Base-by-base conservation (phyloP, 2,329 filamentous ascomycete genomes). In the Gnomoniopsis sp. region DNA sequence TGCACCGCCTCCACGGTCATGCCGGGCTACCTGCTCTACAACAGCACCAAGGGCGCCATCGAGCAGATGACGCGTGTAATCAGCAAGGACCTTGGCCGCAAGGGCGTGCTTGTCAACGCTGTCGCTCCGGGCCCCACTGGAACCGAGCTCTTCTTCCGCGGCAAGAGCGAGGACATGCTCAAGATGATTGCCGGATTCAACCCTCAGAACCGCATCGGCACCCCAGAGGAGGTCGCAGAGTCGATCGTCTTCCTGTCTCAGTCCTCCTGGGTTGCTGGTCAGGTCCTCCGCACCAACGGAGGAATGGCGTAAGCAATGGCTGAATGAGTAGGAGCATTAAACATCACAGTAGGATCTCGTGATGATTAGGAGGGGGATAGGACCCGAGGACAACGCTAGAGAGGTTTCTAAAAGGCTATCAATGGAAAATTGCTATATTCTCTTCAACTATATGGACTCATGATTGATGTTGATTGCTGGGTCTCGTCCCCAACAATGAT, bases 31-130 rank as follows among this genome's bases (percentile, higher is more conserved):
- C 70, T 80, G n/a, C 72, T 83, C 15, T 87, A 87, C 67, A 74
- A 73, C 10, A 72, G 77, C 0, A 82, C 78, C 49, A 87, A 87
- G 65, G 83, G 81, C 49, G 80, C 82, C 12, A 75, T 87, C 50
- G 82, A 87, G 68, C 80, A 85, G 68, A 78, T 86, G 72, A 78
- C 78, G 0, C 76, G 82, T 11, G 70, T 79, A 2, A 68, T 86
- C 59, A 75, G 78, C 50, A 86, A 84, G 68, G 82, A 85, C 54
- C 74, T 86, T n/a, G 80, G 75, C 2, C 63, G 70, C 11, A 79
- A 76, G 63, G 78, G 77, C 3, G 81, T 85, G 66, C 12, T 43
- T 43, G 38, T 43, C 14, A 43, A 43, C 17, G 38, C 14, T 17
- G 38, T 43, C 14, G 38, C 38, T 6, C 38, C 38, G 38, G 38